A percentile compares a stretch with the other conserved stretches of the same genome.
phyloP scores from a whole-genome alignment of 1,284 basidiomycete genomes.

The Somion occarium region DNA sequence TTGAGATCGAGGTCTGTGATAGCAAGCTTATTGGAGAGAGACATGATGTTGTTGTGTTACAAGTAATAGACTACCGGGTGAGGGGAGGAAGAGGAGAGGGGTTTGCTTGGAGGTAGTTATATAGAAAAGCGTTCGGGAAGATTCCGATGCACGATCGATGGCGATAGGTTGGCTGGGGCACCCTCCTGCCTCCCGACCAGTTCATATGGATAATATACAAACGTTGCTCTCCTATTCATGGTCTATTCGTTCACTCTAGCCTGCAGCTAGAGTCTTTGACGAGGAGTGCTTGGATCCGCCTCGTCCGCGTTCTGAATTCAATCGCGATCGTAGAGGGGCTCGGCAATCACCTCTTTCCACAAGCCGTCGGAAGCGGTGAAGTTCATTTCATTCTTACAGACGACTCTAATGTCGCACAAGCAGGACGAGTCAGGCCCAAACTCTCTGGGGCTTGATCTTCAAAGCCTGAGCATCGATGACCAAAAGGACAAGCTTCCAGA shows the following conservation, averaged over 20 bases:
- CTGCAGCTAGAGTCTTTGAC: neutral
- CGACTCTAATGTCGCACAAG: slow-evolving; percentile 17
- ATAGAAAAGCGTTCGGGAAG: neutral
- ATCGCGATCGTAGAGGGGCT: neutral
- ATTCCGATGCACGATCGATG: neutral
- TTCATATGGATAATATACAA: too few species aligned
- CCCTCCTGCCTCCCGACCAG: too few species aligned
- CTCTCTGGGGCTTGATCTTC: slow-evolving; percentile 64
- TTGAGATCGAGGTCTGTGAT: slow-evolving; percentile 92
- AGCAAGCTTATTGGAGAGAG: slow-evolving; percentile 90
- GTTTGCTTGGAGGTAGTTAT: neutral
- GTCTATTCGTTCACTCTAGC: neutral
- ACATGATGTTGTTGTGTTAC: slow-evolving; percentile 68
- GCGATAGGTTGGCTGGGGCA: neutral
- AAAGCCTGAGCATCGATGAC: slow-evolving; percentile 34
- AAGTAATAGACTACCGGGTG: too few species aligned
- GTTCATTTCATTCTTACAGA: slow-evolving; percentile 3
- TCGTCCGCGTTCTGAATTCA: neutral
- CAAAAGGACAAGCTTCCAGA: too few species aligned
- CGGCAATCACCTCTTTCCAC: neutral
- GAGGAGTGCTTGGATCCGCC: slow-evolving; percentile 3
- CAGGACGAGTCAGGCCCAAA: slow-evolving; percentile 35
- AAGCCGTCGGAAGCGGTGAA: neutral
- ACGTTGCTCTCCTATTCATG: neutral
- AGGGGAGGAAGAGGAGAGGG: slow-evolving; percentile 8